phyloP scores from a whole-genome alignment of 306 rosid species.

The Citrullus mucosospermus region DNA sequence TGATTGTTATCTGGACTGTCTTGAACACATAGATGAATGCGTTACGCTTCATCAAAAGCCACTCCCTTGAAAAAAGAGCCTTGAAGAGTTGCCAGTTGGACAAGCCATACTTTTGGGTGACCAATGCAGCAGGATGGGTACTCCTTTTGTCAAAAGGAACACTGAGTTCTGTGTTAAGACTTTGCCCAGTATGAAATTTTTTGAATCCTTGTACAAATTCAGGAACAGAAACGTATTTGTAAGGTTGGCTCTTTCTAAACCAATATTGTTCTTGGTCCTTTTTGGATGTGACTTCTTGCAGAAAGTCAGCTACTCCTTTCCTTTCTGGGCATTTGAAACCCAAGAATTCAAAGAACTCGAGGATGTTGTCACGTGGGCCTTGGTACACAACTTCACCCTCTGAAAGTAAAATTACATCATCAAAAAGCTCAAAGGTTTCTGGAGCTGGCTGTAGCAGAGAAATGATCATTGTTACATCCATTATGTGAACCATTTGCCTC shows the following conservation, averaged over 20 bases:
- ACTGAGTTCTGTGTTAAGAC: conserved; percentile 25
- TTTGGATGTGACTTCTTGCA: conserved; percentile 68
- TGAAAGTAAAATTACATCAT: conserved; percentile 57
- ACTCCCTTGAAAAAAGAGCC: conserved; percentile 68
- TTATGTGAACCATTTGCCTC: conserved; percentile 55
- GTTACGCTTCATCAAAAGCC: conserved; percentile 53
- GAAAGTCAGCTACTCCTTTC: conserved; percentile 65
- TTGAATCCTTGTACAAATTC: conserved; percentile 35
- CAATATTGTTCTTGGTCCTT: conserved; percentile 79
- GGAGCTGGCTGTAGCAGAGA: conserved; percentile 80
- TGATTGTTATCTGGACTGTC: conserved; percentile 45
- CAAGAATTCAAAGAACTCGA: conserved; percentile 35
- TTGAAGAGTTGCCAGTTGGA: conserved; percentile 53
- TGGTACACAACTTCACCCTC: conserved; percentile 68
- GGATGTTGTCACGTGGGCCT: conserved; percentile 49
- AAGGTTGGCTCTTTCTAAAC: conserved; percentile 36
- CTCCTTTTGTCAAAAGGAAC: conserved; percentile 33
- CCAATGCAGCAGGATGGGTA: conserved; percentile 49
- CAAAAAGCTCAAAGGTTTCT: conserved; percentile 56
- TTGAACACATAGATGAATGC: conserved; percentile 52
- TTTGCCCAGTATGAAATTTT: conserved; percentile 21
- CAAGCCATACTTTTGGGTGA: conserved; percentile 46
- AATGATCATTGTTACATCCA: conserved; percentile 49
- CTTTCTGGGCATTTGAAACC: conserved; percentile 72
- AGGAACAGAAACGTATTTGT: conserved; percentile 31